A percentile compares a stretch with the other conserved stretches of the same genome.
These are phyloP conservation scores for Citrullus mucosospermus DNA, from an alignment of 306 rosid genomes.

Conservation along the genomic window DNA sequence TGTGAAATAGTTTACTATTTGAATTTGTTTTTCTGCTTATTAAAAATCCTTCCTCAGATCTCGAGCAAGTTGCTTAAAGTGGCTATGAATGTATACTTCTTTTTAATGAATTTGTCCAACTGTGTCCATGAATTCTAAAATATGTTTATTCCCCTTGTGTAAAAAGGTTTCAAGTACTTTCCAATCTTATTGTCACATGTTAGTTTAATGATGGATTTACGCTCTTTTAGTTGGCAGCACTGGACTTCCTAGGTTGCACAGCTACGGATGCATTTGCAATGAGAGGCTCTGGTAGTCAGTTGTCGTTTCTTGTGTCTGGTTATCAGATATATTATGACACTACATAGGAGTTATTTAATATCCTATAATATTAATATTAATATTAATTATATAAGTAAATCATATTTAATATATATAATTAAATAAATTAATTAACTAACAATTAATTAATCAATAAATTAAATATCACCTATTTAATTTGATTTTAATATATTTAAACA, in stretches of 20 bases:
- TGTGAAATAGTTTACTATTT: background rate
- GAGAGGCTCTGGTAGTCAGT: slow-evolving; percentile 95
- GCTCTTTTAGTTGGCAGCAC: slow-evolving; percentile 65
- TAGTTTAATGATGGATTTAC: background rate
- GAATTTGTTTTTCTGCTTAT: background rate
- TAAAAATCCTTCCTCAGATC: background rate
- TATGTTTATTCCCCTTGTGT: background rate
- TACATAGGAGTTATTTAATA: too few species aligned
- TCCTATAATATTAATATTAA: too few species aligned
- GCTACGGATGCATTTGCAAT: slow-evolving; percentile 95
- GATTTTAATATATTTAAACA: too few species aligned
- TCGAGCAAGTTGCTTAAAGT: background rate
- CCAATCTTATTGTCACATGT: background rate
- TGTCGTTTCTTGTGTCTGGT: slow-evolving; percentile 85
- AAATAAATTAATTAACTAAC: too few species aligned
- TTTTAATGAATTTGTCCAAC: too few species aligned
- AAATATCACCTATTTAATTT: too few species aligned
- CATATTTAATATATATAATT: too few species aligned
- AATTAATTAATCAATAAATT: too few species aligned
- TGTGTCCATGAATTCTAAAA: too few species aligned
- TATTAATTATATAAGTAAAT: too few species aligned
- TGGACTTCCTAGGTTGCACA: slow-evolving; percentile 89
- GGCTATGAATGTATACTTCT: too few species aligned
- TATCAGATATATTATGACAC: slow-evolving; percentile 59
- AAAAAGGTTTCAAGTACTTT: background rate